Evolutionary conservation across 371 early-diverging fungal genomes (phyloP), one percentile per base, ranked within the genome.

Genomic region (Mortierella sp.): DNA sequence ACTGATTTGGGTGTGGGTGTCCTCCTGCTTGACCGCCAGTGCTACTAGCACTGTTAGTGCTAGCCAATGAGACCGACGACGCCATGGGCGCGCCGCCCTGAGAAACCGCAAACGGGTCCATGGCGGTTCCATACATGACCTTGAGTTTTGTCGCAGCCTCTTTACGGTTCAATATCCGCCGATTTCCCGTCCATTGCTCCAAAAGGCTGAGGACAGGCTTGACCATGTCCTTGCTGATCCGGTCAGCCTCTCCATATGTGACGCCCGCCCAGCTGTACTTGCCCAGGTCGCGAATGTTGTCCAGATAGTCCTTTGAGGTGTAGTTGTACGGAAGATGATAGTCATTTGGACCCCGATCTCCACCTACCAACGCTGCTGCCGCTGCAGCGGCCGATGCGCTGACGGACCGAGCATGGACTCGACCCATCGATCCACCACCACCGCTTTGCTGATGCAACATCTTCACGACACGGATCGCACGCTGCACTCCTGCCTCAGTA

Each of bases 201-300:
- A 86, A 48, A 0, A 86, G 67, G 51, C 71, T 69, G 71, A 86
- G 40, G 5, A 86, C 75, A 16, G 86, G 86, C 16, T 79, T 79
- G 1, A 79, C 86, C 77, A 86, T 71, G 40, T 86, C 86, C 55
- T 76, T 76, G 50, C 86, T 79, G 79, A 86, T 71, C 26, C 82
- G 70, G 31, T 86, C 86, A 0, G 82, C 86, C 24, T 81, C 82
- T 5, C 86, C 86, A 72, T 77, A 79, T 5, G 86, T 64, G 16
- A 86, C 81, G 5, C 86, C 86, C 9, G 86, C 86, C 86, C 86
- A 86, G 34, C 86, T 86, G 67, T 79, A 86, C 71, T 76, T 78
- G 55, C 86, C 86, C n/a, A 86, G 71, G 21, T 78, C 82, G 5
- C 86, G 77, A 46, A 86, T 81, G 34, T 79, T 77, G 14, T 79